Evolutionary conservation across 2,329 filamentous ascomycete genomes (phyloP), one percentile per base, ranked within the genome.

Genomic region (Cladosporium sp.): DNA sequence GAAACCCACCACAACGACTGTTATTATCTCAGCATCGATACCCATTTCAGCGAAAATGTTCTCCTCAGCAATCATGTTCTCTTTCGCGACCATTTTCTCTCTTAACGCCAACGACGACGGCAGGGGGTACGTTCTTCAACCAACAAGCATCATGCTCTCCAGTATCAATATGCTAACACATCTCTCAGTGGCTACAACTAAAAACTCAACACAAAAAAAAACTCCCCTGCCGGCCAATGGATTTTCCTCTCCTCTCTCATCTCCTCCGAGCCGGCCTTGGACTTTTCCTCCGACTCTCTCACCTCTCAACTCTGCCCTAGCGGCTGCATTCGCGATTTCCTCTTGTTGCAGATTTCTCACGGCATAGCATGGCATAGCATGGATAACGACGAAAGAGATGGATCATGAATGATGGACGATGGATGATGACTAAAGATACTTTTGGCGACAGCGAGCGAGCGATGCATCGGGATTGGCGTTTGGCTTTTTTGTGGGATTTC

Each of bases 71-170:
- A 63, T 26, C 58, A 51, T 39, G 65, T 62, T 54, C 26, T 51
- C 48, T 51, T 51, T 5, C 39, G 30, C 51, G 5, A 54, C 2
- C 51, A 57, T 57, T 13, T 57, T 34, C 60, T 64, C 32, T 53
- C 59, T 32, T 8, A 36, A 28, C 30, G 59, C 39, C 18, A 67
- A 70, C 60, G 73, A 75, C 53, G 72, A 75, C 58, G 72, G 73
- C 66, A 68, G 73, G 71, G 73, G 73, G 72, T 74, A 53, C 65
- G 69, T 30, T 30, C 13, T 32, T 34, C 51, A 11, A 46, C 13
- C 43, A 51, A 10, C n/a, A 11, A 21, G 11, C n/a, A 21, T 21
- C 18, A 43, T 23, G 28, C 7, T 11, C 26, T 32, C 1, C 18
- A 21, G 18, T 49, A 61, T 57, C 34, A 23, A 39, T 5, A 3